Base-by-base conservation (phyloP, 2,329 filamentous ascomycete genomes). In the Botryotinia globosa region DNA sequence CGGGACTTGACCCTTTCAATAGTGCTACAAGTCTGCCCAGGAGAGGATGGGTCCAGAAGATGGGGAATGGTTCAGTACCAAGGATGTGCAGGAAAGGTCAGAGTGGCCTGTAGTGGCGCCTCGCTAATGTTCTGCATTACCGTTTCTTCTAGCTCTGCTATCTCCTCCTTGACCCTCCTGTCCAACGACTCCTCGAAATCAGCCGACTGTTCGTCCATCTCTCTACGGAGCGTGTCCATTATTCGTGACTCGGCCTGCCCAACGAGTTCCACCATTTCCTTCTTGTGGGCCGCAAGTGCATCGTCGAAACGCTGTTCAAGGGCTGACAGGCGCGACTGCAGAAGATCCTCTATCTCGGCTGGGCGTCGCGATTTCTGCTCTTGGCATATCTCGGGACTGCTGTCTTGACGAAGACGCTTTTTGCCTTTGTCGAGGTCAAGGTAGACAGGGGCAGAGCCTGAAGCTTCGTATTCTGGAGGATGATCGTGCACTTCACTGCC, bases 91-190 rank as follows among this genome's bases (percentile, higher is more conserved):
- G 62, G 62, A 45, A 64, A 64, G 39, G 62, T 64, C 39, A 64
- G 62, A n/a, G 62, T 64, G n/a, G 62, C 62, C 39, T 64, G 39
- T 64, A 64, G 62, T 64, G 34, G 62, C 62, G 62, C 62, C 62
- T 64, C 62, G 39, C 62, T 64, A 64, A 64, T 64, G 39, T 64
- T 64, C 62, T 18, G 62, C 62, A 64, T 64, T 14, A 64, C 39
- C 12, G 62, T 64, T 10, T 64, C 62, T 64, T 64, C 62, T 14
- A 64, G 62, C 62, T 64, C 62, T 64, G 14, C 62, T 32, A 64
- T 64, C n/a, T 64, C 62, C 39, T 64, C 62, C 39, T 64, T 64
- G 62, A 64, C 39, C 39, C 39, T 64, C 62, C 25, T 64, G 37
- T 64, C 62, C 39, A 42, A 64, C 39, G 39, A 64, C 62, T 64